Evolutionary conservation across 345 rosid species (phyloP), one percentile per base, ranked within the genome.

Genomic region (Corchorus olitorius): DNA sequence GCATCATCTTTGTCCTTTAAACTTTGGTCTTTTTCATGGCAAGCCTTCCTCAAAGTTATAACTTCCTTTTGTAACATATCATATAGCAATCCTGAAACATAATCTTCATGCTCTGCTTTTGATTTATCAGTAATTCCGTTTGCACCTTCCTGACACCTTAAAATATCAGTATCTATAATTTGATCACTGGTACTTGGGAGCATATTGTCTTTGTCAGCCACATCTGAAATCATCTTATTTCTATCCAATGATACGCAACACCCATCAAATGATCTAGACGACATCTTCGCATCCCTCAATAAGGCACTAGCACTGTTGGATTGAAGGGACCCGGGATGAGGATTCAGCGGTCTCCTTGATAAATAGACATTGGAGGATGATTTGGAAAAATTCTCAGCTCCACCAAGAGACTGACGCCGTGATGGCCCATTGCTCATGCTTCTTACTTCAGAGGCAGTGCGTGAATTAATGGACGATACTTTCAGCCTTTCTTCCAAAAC

Each of bases 1-100:
- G 98, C 97, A 78, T 94, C 95, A 76, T 94, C 95, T 84, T 94
- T 94, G 73, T 94, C 98, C 81, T 90, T 94, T 53, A 94, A 86
- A 83, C 94, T 88, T 81, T 93, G 94, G 83, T 93, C 98, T 84
- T 94, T 94, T 80, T 93, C 98, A 77, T 93, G 89, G 53, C 93
- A 83, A 76, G 94, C 85, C 87, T 87, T 94, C 80, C 97, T 90
- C 83, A 91, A 84, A 58, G 86, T 67, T 68, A 94, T 39, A 7
- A 94, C 98, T 82, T 94, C 98, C 80, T 91, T 91, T 81, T 94
- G 98, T 83, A 94, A 85, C 81, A 93, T 79, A 83, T 94, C 98
- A 81, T 91, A 91, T 58, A 94, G 79, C 54, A 89, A 79, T 72
- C 93, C 94, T 6, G 98, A 84, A 70, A 94, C 97, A 70, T 81